A percentile compares a stretch with the other conserved stretches of the same genome.
Evolutionary conservation across 352 stramenopile species (phyloP).

Genomic region (Aphanomyces stellatus): DNA sequence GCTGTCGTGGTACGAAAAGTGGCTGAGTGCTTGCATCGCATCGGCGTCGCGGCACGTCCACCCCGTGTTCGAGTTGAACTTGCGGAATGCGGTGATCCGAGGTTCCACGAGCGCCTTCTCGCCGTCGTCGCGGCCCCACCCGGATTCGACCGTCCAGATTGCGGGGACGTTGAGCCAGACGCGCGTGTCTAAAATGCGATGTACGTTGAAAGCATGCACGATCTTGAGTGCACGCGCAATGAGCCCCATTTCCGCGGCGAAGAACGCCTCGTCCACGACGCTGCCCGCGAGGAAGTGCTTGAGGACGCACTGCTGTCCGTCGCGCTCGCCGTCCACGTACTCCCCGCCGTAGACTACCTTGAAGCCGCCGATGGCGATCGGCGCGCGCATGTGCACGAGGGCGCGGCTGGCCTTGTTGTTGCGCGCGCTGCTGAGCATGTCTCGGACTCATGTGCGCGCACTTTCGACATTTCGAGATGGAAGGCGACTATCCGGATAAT

Average conservation of each 20-base stretch:
- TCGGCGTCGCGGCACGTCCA: neutral
- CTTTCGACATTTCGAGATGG: neutral
- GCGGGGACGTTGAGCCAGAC: neutral
- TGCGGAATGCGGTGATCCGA: neutral
- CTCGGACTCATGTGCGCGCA: neutral
- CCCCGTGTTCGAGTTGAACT: conserved; percentile 7
- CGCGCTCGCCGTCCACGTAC: neutral
- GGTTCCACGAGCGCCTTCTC: neutral
- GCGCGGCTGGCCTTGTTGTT: neutral
- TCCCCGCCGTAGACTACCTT: neutral
- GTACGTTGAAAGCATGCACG: neutral
- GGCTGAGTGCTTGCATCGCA: neutral
- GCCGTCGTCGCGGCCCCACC: neutral
- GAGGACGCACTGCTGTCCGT: neutral
- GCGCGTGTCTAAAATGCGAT: neutral
- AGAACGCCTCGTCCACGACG: neutral
- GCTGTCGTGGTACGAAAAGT: neutral
- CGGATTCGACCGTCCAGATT: neutral
- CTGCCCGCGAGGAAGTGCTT: neutral
- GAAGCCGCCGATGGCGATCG: neutral
- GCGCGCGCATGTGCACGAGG: neutral
- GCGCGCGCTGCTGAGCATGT: neutral
- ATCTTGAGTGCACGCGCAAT: neutral
- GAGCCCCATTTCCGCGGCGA: neutral
- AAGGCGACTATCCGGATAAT: conserved; percentile 2